Percentiles rank a stretch among this genome's conserved stretches.
phyloP scores from a whole-genome alignment of 768 basidiomycete genomes.

The Auriscalpium vulgare region DNA sequence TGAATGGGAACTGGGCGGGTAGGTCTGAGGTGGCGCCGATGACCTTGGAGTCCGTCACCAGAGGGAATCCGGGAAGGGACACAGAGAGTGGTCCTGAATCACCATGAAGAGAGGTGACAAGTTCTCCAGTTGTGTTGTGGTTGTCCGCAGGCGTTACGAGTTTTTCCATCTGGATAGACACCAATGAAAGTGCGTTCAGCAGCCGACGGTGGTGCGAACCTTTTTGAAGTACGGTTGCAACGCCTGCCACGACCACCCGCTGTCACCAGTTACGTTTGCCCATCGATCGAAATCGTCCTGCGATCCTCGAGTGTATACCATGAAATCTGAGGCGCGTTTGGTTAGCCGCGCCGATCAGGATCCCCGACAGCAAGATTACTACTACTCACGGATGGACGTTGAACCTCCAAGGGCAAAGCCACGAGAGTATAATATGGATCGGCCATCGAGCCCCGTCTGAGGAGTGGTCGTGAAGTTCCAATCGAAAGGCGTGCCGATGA shows the following conservation, averaged over 20 bases:
- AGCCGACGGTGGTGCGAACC: not conserved
- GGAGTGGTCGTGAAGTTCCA: conserved; percentile 3
- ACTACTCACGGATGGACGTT: not conserved
- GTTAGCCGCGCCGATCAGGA: not conserved
- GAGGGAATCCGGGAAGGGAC: not conserved
- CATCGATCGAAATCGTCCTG: conserved; percentile 19
- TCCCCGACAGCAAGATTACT: not conserved
- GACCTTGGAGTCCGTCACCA: conserved; percentile 24
- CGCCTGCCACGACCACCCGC: conserved; percentile 15
- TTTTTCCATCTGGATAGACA: conserved; percentile 27
- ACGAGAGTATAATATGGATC: not conserved
- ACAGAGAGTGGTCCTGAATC: conserved; percentile 25
- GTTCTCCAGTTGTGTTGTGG: conserved; percentile 30
- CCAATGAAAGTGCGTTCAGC: not conserved
- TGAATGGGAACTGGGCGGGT: conserved; percentile 31
- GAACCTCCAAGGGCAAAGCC: conserved; percentile 2
- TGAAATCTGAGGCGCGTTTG: conserved; percentile 14
- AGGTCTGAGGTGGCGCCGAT: conserved; percentile 29
- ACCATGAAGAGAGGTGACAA: conserved; percentile 30
- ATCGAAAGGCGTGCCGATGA: not conserved
- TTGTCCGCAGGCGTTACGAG: conserved; percentile 30
- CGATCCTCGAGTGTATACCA: conserved; percentile 22
- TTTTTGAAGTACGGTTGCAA: conserved; percentile 3
- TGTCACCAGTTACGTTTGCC: conserved; percentile 19
- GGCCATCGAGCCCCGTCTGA: conserved; percentile 1